Evolutionary conservation across 108 stramenopile genomes (phyloP).

Genomic region (Epithemia pelagica): DNA sequence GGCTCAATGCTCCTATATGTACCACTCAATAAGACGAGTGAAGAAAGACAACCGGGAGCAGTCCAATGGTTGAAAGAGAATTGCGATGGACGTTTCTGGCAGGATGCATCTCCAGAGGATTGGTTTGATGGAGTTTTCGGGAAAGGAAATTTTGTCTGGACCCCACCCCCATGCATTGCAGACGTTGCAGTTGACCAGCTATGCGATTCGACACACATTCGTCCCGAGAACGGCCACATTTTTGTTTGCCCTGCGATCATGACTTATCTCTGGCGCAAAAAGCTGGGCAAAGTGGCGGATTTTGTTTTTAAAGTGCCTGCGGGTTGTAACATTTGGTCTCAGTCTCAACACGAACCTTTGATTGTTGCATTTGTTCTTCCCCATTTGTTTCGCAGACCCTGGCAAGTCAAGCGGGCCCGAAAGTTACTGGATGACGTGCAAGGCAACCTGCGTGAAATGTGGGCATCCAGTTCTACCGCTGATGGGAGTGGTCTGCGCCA

Average conservation of each 20-base stretch:
- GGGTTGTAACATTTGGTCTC: conserved; percentile 18
- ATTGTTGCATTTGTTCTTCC: conserved; percentile 28
- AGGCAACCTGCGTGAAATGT: conserved; percentile 26
- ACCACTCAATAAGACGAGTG: no score
- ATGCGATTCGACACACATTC: conserved; percentile 20
- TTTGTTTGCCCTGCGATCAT: conserved; percentile 36
- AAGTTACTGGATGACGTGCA: conserved; percentile 9
- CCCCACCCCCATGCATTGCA: conserved; percentile 29
- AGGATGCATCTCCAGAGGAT: no score
- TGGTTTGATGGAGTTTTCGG: no score
- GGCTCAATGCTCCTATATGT: conserved; percentile 13
- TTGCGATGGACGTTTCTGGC: no score
- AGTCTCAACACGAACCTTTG: conserved; percentile 24
- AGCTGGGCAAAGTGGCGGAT: no score
- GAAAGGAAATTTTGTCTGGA: conserved; percentile 17
- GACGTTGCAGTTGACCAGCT: conserved; percentile 28
- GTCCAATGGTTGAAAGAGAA: no score
- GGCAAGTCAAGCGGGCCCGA: conserved; percentile 15
- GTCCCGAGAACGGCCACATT: conserved; percentile 18
- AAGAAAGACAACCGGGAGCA: no score
- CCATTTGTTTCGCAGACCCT: conserved; percentile 14
- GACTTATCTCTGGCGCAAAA: conserved; percentile 27
- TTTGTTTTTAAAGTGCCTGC: conserved; percentile 8
- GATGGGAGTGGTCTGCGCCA: no score
- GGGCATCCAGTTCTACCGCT: conserved; percentile 9